Evolutionary conservation across 345 rosid species (phyloP), one percentile per base, ranked within the genome.

Genomic region (Combretum micranthum): DNA sequence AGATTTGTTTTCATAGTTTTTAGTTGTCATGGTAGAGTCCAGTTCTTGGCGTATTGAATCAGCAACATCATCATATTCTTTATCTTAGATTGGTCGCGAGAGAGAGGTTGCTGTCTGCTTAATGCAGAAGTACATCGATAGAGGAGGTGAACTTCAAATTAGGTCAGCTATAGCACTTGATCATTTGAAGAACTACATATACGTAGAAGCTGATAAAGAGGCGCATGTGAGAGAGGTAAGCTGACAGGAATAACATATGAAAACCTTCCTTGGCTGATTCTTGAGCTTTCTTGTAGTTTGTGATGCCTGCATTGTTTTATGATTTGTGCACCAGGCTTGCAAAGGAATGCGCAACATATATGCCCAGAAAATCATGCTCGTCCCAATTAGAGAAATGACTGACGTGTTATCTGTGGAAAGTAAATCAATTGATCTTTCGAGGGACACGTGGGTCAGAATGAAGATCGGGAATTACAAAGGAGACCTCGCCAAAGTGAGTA

Each of bases 341-440:
- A 92, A 85, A 80, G 99, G 99, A 44, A 66, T 93, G 69, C 77
- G 95, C 50, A 83, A 77, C 70, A 86, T 89, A 42, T 83, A 67
- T 70, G 65, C 74, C 43, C 88, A 85, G 75, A 82, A 84, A 68
- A 80, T 87, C 62, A 80, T 67, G 83, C 96, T 93, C 61, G 99
- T 89, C 47, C 97, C 96, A 4, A 93, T 89, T 49, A 83, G 75
- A 73, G 99, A 93, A 78, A 93, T 86, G 99, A 85, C 97, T 14
- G 99, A 87, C 76, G 99, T 93, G 17, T 95, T 93, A 32, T 83
- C 99, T 32, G 99, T 87, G 61, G 97, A 93, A 76, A 93, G 97
- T 78, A 89, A 93, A 76, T 80, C 80, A 51, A 75, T 87, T 75
- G 97, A 93, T 71, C 81, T 93, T 63, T 74, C 99, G 49, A 85